Conservation (phyloP, 2,329 filamentous ascomycete species). For the Pestalotiopsis sp. region DNA sequence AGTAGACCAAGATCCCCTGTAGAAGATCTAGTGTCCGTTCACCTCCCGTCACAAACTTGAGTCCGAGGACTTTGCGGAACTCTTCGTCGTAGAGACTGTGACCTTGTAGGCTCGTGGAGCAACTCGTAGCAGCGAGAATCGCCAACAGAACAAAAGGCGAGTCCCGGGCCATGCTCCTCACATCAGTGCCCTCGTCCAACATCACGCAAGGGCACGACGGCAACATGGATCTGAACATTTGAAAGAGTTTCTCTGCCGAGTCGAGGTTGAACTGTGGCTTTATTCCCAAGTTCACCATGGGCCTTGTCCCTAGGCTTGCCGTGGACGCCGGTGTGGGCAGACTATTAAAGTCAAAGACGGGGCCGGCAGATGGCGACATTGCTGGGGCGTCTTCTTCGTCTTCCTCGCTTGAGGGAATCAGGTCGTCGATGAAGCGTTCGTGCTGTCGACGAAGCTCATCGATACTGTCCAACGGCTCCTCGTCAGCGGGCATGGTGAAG, state of each 20-base stretch:
- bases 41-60: slow-evolving; percentile 59
- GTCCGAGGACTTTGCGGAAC: slow-evolving; percentile 57
- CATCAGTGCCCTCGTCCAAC: slow-evolving; percentile 41
- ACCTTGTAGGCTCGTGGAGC: slow-evolving; percentile 49
- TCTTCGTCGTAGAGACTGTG: slow-evolving; percentile 60
- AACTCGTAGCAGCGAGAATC: slow-evolving; percentile 53
- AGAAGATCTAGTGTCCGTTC: slow-evolving; percentile 60
- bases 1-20: slow-evolving; percentile 60
- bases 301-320: slow-evolving; percentile 29
- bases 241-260: slow-evolving; percentile 50
- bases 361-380: slow-evolving; percentile 12
- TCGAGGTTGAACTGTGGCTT: slow-evolving; percentile 58
- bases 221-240: slow-evolving; percentile 46
- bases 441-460: slow-evolving; percentile 47
- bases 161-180: slow-evolving; percentile 44
- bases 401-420: slow-evolving; percentile 34
- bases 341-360: slow-evolving; percentile 29
- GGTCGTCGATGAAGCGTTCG: slow-evolving; percentile 40
- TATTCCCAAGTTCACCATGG: slow-evolving; percentile 43
- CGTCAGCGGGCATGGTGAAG: slow-evolving; percentile 46
- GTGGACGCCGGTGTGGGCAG: slow-evolving; percentile 27
- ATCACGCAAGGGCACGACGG: slow-evolving; percentile 45
- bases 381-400: slow-evolving; percentile 25
- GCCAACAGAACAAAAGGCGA: slow-evolving; percentile 58
- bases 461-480: slow-evolving; percentile 41